phyloP scores from a whole-genome alignment of 2,329 filamentous ascomycete genomes.

The Epichloe sibirici region DNA sequence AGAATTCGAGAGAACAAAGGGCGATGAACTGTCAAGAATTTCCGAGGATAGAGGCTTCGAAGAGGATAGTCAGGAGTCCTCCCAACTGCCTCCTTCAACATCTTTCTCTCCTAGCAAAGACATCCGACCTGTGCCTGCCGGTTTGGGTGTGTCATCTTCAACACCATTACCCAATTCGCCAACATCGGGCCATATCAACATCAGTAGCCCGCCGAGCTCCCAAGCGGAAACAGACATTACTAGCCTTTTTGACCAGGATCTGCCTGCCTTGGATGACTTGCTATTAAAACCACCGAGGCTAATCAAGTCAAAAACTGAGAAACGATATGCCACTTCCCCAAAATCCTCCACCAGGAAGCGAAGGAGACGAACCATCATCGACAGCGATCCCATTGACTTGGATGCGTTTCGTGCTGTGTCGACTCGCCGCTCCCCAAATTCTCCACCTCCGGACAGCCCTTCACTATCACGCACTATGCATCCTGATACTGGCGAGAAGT shows the following conservation, averaged over 20 bases:
- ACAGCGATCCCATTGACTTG: conserved; percentile 20
- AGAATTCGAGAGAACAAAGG: conserved; percentile 14
- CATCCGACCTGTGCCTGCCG: conserved; percentile 10
- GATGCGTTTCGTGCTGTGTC: background rate
- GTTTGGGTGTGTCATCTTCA: conserved; percentile 15
- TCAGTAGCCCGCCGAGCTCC: conserved; percentile 24
- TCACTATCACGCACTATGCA: background rate
- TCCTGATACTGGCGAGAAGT: background rate
- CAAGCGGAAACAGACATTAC: conserved; percentile 25
- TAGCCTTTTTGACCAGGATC: conserved; percentile 24
- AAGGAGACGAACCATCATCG: conserved; percentile 17
- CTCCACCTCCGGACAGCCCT: background rate
- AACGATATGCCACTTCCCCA: conserved; percentile 14
- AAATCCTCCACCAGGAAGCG: conserved; percentile 19
- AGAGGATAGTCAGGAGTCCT: conserved; percentile 35
- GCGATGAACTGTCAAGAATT: conserved; percentile 38
- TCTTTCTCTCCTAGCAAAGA: conserved; percentile 16
- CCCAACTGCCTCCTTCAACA: conserved; percentile 21
- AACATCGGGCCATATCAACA: conserved; percentile 11
- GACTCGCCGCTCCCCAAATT: background rate
- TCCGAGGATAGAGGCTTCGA: conserved; percentile 42
- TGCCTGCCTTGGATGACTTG: conserved; percentile 26
- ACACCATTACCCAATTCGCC: conserved; percentile 19
- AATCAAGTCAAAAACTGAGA: conserved; percentile 9
- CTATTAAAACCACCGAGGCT: conserved; percentile 12